Evolutionary conservation across 139 green algal species (phyloP), one percentile per base, ranked within the genome.

Genomic region (Closterium sp.): DNA sequence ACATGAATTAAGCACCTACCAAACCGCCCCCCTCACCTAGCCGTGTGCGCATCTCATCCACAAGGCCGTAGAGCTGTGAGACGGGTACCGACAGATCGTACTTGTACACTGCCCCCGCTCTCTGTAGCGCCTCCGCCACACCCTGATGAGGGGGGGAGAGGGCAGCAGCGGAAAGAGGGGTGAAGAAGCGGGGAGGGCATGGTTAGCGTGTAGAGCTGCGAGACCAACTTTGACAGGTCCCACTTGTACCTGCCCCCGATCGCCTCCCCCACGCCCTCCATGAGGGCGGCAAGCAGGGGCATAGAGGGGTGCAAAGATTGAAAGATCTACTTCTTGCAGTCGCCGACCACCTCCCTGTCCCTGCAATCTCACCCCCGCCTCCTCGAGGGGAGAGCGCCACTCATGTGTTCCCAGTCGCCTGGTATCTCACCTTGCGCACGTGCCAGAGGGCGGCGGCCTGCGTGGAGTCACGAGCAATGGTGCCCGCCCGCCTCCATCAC

Each of bases 381-480:
- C n/a, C n/a, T n/a, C n/a, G n/a, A n/a, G n/a, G n/a, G n/a, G n/a
- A n/a, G n/a, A n/a, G n/a, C n/a, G 4, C 38, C 4, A 45, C 38
- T 45, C 38, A 45, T 9, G 38, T 6, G 4, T 45, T 6, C 38
- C 9, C 38, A 45, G 38, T 45, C 38, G 38, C 38, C 38, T 10
- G 38, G 4, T 6, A 45, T 45, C 4, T 45, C 38, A 96, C 96
- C 95, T 99, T 97, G 7, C 98, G 89, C 17, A 99, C 90, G 3
- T 92, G 86, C 98, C 98, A 99, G 30, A 99, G 97, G 70, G 90
- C 93, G 7, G 87, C 90, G 4, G 95, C 93, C 94, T 99, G 38
- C 5, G 2, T 45, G 38, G 38, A 45, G 38, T 45, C 38, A 45
- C 10, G 38, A 45, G 38, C 38, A n/a, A n/a, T n/a, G n/a, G n/a